Conservation (phyloP, 176 grass and related monocot genomes). For the Echinochloa phyllopogon region DNA sequence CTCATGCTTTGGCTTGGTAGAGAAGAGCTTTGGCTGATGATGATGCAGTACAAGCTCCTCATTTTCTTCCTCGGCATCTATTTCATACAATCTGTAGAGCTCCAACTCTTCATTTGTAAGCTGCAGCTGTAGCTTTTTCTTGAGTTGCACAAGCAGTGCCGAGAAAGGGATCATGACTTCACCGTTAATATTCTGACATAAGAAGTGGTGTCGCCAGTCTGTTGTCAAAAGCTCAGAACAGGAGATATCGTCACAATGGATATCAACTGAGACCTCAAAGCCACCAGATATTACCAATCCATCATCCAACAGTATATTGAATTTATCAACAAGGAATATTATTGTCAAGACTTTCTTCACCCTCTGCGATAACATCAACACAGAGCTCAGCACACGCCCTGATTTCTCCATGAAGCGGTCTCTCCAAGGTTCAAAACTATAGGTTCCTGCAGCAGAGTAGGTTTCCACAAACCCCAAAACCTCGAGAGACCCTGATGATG, state of each 20-base stretch:
- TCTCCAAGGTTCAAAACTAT: background rate
- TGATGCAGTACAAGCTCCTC: background rate
- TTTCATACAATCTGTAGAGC: background rate
- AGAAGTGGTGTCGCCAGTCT: background rate
- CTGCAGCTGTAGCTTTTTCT: background rate
- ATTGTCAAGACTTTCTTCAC: background rate
- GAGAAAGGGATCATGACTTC: background rate
- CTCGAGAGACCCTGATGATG: background rate
- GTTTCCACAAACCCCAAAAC: background rate
- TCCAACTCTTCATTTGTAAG: background rate
- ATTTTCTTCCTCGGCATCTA: background rate
- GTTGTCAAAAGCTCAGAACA: background rate
- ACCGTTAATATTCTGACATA: background rate
- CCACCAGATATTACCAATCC: background rate
- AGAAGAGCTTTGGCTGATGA: background rate
- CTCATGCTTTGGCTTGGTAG: background rate
- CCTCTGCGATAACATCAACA: background rate
- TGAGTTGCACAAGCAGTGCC: background rate
- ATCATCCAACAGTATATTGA: conserved; percentile 9
- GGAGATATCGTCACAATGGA: background rate
- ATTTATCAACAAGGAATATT: background rate
- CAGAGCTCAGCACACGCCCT: background rate
- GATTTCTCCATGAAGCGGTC: background rate
- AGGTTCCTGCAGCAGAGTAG: background rate
- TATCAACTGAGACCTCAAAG: background rate